Evolutionary conservation across 352 stramenopile genomes (phyloP), one percentile per base, ranked within the genome.

Genomic region (Chrysophaeum taylorii): DNA sequence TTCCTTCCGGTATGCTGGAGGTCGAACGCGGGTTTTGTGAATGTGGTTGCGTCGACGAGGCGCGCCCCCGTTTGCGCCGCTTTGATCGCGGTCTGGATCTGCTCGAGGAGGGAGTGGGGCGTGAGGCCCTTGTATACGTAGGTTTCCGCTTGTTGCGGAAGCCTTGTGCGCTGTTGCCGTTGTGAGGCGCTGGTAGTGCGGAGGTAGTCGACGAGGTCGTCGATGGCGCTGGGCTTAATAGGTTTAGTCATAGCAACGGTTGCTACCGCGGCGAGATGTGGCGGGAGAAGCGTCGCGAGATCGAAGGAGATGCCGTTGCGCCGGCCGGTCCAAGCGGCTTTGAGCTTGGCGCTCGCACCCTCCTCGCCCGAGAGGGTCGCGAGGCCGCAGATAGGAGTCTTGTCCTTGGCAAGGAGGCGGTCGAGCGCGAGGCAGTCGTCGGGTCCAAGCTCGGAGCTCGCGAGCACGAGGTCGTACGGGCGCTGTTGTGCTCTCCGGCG

Each of bases 381-480:
- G 9, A 63, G 52, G 4, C 52, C 52, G 33, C 25, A 36, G 52
- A 63, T 39, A 63, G 41, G 14, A 48, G 14, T 14, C 41, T 48
- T 21, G 14, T 73, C 57, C 0, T 67, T 5, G 35, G 66, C 41
- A 4, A 72, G 31, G 23, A 72, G 31, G 31, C 52, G 52, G 35
- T 73, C 57, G 35, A 69, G 67, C 16, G 53, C 67, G 2, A 73
- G 36, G 4, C 68, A 68, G 57, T 66, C 67, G 36, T 43, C 50
- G 57, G 18, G 52, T 14, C 23, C 35, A 18, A 60, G 16, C 21
- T n/a, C n/a, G n/a, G n/a, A n/a, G n/a, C n/a, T n/a, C n/a, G 38
- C 15, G 69, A 18, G 18, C 5, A 9, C 25, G 18, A 33, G 18
- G 48, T 33, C 33, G 48, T 18, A 5, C 48, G 5, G 18, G 18